Percentiles rank a stretch among this genome's conserved stretches.
phyloP scores from a whole-genome alignment of 164 flowering plant genomes.

The Liriodendron chinense region DNA sequence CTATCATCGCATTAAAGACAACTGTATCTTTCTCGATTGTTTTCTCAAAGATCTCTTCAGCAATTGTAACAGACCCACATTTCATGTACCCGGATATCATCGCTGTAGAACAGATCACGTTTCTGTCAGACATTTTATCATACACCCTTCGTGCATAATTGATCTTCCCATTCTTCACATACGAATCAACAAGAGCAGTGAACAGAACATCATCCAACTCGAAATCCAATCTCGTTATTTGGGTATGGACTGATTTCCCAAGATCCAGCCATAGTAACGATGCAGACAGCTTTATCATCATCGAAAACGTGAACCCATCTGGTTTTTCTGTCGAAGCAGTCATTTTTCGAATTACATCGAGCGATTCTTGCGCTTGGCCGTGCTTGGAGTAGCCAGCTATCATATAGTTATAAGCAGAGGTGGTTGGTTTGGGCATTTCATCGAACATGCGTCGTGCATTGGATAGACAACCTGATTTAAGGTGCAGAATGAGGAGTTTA shows the following conservation, averaged over 20 bases:
- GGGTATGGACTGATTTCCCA: constrained; percentile 62
- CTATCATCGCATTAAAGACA: constrained; percentile 92
- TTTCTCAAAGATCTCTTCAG: constrained; percentile 59
- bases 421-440: constrained; percentile 56
- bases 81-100: constrained; percentile 85
- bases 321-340: constrained; percentile 41
- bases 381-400: constrained; percentile 61
- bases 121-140: constrained; percentile 53
- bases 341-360: constrained; percentile 42
- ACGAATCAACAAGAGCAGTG: constrained; percentile 68
- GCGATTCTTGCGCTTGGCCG: constrained; percentile 37
- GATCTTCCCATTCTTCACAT: constrained; percentile 62
- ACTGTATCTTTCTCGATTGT: constrained; percentile 64
- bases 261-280: constrained; percentile 14
- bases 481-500: constrained; percentile 62
- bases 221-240: constrained; percentile 47
- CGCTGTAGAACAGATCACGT: constrained; percentile 75
- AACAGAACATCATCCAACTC: constrained; percentile 63
- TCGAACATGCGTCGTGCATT: constrained; percentile 73
- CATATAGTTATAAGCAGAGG: constrained; percentile 77
- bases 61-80: constrained; percentile 50
- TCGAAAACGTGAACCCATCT: constrained; percentile 75
- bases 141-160: constrained; percentile 69
- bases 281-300: constrained; percentile 72
- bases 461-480: constrained; percentile 42